Evolutionary conservation across 345 rosid genomes (phyloP), one percentile per base, ranked within the genome.

Genomic region (Geranium rotundifolium): DNA sequence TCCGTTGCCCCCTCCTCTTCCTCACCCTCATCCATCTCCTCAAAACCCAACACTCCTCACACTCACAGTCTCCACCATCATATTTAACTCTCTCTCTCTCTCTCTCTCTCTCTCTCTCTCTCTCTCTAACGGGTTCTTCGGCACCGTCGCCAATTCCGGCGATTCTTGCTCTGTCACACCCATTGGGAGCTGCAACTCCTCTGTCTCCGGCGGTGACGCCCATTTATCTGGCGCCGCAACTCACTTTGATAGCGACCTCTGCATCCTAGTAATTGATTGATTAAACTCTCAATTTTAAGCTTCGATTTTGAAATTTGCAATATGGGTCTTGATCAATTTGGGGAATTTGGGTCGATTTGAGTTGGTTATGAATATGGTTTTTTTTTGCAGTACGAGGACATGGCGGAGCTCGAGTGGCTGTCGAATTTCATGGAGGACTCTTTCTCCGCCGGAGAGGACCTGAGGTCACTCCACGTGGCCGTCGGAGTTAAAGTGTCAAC

Each of bases 391-490:
- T 79, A 71, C 18, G 95, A 84, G 29, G 95, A 87, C 54, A 27
- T 82, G 86, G 86, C 86, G 9, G 88, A 87, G 75, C 82, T 87
- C 15, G 95, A 87, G 69, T 87, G 95, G 90, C 86, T 87, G 0
- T 87, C 95, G 13, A 82, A 84, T 78, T 87, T 87, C 61, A 85
- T 87, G 60, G 90, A 87, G 19, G 90, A 87, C 63, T 87, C 95
- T 0, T 87, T 84, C 81, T 73, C 88, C n/a, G 67, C 78, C 0
- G 71, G 77, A 62, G 85, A 84, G 46, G 73, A 69, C 55, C 65
- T 80, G 55, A 70, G 67, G 62, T 76, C 64, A 23, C 62, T 71
- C 71, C 80, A 72, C 41, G 18, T 80, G 58, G 46, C 80, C 19
- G 60, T 76, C 65, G 73, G 80, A n/a, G 71, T 84, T 54, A 82